Evolutionary conservation across 495 filamentous ascomycete species (phyloP).

Genomic region (Penicillium antarcticum): DNA sequence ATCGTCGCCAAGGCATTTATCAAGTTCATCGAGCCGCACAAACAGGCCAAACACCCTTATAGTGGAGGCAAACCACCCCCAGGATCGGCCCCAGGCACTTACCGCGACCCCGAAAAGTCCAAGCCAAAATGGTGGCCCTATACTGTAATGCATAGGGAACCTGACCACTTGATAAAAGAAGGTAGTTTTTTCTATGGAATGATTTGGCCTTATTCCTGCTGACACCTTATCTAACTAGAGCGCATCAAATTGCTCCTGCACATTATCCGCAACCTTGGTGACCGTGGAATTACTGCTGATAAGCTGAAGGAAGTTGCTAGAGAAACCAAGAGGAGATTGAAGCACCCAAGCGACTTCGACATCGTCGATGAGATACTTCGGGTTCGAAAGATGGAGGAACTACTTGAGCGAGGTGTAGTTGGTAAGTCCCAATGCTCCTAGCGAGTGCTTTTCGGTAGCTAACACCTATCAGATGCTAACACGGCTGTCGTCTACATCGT

Average conservation of each 20-base stretch:
- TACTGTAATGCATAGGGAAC: constrained; percentile 65
- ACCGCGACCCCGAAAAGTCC: constrained; percentile 48
- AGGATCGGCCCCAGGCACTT: constrained; percentile 30
- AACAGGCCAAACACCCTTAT: constrained; percentile 64
- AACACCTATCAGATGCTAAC: constrained; percentile 1
- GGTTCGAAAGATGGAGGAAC: constrained; percentile 52
- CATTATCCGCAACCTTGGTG: constrained; percentile 36
- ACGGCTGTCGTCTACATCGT: constrained; percentile 35
- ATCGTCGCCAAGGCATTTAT: constrained; percentile 74
- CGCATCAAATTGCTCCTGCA: constrained; percentile 39
- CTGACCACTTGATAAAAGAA: constrained; percentile 75
- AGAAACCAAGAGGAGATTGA: constrained; percentile 33
- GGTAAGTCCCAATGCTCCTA: constrained; percentile 9
- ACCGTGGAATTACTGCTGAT: constrained; percentile 32
- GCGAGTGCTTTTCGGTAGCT: background rate
- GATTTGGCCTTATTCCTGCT: background rate
- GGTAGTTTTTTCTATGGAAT: constrained; percentile 45
- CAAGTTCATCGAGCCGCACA: constrained; percentile 75
- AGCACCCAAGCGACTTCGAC: constrained; percentile 27
- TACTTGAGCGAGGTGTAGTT: constrained; percentile 48
- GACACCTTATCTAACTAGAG: constrained; percentile 17
- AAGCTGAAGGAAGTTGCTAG: constrained; percentile 39
- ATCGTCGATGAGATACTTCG: constrained; percentile 51
- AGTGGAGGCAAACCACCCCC: constrained; percentile 51
- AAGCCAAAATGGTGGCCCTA: constrained; percentile 82